phyloP scores from a whole-genome alignment of 176 grass and related monocot genomes.

The Pontederia paniculata region DNA sequence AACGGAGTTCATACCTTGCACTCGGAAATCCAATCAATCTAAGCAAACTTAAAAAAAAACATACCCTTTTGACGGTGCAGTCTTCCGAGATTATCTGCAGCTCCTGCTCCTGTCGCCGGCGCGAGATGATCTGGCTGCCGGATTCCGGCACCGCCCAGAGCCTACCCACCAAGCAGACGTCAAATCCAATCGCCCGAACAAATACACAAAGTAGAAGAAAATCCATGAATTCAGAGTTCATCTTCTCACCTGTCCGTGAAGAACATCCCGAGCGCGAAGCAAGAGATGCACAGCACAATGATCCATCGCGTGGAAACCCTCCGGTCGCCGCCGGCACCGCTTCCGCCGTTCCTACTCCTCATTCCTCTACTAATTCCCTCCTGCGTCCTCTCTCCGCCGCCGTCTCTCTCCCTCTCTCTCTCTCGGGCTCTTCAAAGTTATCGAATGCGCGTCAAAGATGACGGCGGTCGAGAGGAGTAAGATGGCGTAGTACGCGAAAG shows the following conservation, averaged over 20 bases:
- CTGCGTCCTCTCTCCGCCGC: no score
- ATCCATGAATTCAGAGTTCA: neutral
- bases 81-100: constrained; percentile 27
- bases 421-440: neutral
- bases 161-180: constrained; percentile 13
- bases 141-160: constrained; percentile 39
- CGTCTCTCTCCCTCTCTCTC: neutral
- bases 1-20: neutral
- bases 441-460: no score
- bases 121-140: constrained; percentile 15
- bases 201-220: neutral
- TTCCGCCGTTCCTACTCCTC: constrained; percentile 42
- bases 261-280: constrained; percentile 72
- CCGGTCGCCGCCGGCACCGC: constrained; percentile 27
- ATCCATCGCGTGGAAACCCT: constrained; percentile 43
- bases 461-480: no score
- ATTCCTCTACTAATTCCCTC: constrained; percentile 21
- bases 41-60: neutral
- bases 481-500: no score
- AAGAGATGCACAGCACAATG: constrained; percentile 37
- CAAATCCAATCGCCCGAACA: constrained; percentile 8
- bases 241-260: constrained; percentile 50
- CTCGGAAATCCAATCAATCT: neutral
- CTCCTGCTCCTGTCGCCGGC: constrained; percentile 21
- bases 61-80: constrained; percentile 25